Base-by-base conservation (phyloP, 2,329 filamentous ascomycete genomes). In the Cladosporium oxysporum region DNA sequence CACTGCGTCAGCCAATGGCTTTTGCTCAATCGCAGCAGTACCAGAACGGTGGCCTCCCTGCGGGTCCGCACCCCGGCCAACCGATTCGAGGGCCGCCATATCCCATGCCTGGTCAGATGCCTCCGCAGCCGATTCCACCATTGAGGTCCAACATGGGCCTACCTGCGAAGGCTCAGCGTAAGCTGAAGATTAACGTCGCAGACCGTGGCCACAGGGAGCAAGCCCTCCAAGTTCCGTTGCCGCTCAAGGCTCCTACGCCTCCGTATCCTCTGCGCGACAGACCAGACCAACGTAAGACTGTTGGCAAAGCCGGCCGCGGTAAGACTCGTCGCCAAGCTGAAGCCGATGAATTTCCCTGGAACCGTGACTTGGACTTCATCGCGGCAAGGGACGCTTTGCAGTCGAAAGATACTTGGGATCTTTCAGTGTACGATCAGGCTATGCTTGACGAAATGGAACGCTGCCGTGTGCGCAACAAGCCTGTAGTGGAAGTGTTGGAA, bases 311-410 rank as follows among this genome's bases (percentile, higher is more conserved):
- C 31, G 69, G 67, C 55, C 66, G 66, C 31, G 55, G 64, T 41
- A 67, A 64, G 50, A 62, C 66, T 12, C 73, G 74, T 29, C 70
- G 70, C 28, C 72, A 68, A 37, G 68, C 69, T n/a, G 69, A 71
- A 60, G 64, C 67, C 41, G 65, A 68, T 28, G 70, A 73, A 35
- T 75, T 75, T 62, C 75, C 76, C 1, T 77, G 76, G 76, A 72
- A 75, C 8, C 69, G 75, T 29, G 21, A 66, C 23, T 58, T 76
- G 12, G 69, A 76, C 66, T 76, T 75, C 64, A 55, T 57, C 23
- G 65, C 67, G 37, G 72, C 69, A 16, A 72, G 69, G 50, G 62
- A 53, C 12, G 66, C 67, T 44, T 70, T 66, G 5, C 71, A 71
- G 58, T 64, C 64, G 28, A 68, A 71, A 21, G 69, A 72, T 23